Base-by-base conservation (phyloP, 2,329 filamentous ascomycete genomes). In the Colletotrichum endophyticum region DNA sequence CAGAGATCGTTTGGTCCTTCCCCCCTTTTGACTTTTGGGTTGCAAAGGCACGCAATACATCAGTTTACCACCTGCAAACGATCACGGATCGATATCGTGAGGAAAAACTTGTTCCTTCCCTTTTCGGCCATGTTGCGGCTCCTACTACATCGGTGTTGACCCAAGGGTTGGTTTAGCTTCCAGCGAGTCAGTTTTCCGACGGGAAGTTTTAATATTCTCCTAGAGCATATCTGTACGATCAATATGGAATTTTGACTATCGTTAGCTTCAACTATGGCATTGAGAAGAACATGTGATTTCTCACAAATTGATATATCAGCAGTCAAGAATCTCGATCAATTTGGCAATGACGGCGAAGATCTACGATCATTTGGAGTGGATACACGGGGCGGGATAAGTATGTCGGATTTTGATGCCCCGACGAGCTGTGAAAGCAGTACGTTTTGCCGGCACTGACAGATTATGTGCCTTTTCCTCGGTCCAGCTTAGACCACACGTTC, bases 11-110 rank as follows among this genome's bases (percentile, higher is more conserved):
- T 7, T 12, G 9, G 2, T n/a, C 0, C 19, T n/a, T 44, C 0
- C 2, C 36, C 16, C 5, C 2, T 6, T n/a, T 1, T 0, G 0
- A 49, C 39, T n/a, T 49, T 49, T 1, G 3, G 39, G 39, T 49
- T 4, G 1, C 0, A 49, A 12, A 13, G 39, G 39, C 39, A n/a
- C 39, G 39, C 0, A 22, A 0, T 49, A 0, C 11, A 6, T 2
- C 19, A 12, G 1, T 49, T 44, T 49, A 44, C 5, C 39, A 49
- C 19, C 39, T 49, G 39, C 39, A 49, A 49, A 6, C 0, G 39
- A 49, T 49, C 39, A 49, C 11, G 39, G 39, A 49, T 49, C 19
- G 39, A 49, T 2, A 12, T 49, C 39, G 39, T 49, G 39, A 49
- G 7, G 39, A 22, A 22, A 49, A 49, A 49, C 39, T 22, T 12